A percentile compares a stretch with the other conserved stretches of the same genome.
Conservation (phyloP, 164 flowering plant species). For the Houttuynia cordata region DNA sequence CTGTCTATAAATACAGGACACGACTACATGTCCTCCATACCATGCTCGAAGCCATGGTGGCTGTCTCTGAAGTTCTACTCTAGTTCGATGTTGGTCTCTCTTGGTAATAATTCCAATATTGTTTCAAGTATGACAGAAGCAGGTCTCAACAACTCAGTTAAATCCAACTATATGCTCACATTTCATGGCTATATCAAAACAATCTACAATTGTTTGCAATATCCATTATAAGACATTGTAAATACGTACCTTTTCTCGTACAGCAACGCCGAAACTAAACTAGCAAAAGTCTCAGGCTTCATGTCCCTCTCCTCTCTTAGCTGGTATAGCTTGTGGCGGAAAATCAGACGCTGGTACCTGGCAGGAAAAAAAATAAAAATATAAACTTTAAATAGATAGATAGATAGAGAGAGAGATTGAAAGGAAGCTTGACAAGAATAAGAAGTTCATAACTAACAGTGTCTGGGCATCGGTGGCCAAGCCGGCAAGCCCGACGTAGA, state of each 20-base stretch:
- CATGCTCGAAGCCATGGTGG: no score
- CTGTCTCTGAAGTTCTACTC: no score
- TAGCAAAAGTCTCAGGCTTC: constrained; percentile 95
- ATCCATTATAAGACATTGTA: not conserved
- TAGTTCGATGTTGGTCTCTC: no score
- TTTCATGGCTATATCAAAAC: not conserved
- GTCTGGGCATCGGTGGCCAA: constrained; percentile 93
- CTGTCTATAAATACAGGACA: no score
- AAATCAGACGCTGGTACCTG: constrained; percentile 82
- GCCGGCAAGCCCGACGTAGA: constrained; percentile 76
- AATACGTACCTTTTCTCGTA: constrained; percentile 78
- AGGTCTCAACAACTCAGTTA: no score
- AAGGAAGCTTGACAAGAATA: not conserved
- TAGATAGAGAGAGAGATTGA: not conserved
- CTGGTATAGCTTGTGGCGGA: constrained; percentile 82
- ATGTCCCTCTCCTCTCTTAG: constrained; percentile 90
- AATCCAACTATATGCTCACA: no score
- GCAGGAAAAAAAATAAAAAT: not conserved
- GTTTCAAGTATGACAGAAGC: no score
- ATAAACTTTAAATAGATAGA: no score
- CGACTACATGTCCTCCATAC: no score
- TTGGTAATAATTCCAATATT: no score
- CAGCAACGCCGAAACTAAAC: constrained; percentile 81
- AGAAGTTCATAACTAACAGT: constrained; percentile 32
- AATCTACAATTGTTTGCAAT: not conserved